Conservation (phyloP, 768 basidiomycete species). For the Collybia sp. region DNA sequence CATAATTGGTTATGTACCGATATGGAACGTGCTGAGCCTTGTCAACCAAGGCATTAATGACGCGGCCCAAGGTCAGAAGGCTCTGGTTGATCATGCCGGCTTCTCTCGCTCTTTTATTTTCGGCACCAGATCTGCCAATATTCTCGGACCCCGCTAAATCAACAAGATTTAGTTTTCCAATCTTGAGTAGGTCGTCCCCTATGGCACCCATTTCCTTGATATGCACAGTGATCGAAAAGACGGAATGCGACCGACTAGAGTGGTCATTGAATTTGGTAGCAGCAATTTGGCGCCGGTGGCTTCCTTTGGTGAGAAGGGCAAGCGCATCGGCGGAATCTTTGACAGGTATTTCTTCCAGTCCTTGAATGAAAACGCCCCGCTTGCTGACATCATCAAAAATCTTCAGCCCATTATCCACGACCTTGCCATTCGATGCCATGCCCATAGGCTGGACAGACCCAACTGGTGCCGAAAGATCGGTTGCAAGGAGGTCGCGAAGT, state of each 20-base stretch:
- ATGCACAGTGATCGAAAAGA: conserved; percentile 95
- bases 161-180: conserved; percentile 95
- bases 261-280: conserved; percentile 98
- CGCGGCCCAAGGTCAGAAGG: conserved; percentile 91
- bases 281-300: conserved; percentile 86
- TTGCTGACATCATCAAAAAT: conserved; percentile 92
- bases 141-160: conserved; percentile 98
- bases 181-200: conserved; percentile 86
- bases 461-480: conserved; percentile 66
- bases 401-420: conserved; percentile 56
- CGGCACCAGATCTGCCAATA: conserved; percentile 92
- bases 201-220: conserved; percentile 74
- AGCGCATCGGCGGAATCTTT: conserved; percentile 81
- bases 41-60: conserved; percentile 95
- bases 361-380: conserved; percentile 89
- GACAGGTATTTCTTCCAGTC: conserved; percentile 86
- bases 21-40: conserved; percentile 91
- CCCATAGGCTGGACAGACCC: conserved; percentile 79
- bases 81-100: conserved; percentile 99
- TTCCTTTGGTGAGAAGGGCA: conserved; percentile 82
- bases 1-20: conserved; percentile 43
- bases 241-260: conserved; percentile 95
- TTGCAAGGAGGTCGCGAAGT: conserved; percentile 85
- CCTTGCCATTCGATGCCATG: conserved; percentile 37
- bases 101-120: conserved; percentile 91